Conservation (phyloP, 2,329 filamentous ascomycete genomes). For the Trichophaea hybrida region DNA sequence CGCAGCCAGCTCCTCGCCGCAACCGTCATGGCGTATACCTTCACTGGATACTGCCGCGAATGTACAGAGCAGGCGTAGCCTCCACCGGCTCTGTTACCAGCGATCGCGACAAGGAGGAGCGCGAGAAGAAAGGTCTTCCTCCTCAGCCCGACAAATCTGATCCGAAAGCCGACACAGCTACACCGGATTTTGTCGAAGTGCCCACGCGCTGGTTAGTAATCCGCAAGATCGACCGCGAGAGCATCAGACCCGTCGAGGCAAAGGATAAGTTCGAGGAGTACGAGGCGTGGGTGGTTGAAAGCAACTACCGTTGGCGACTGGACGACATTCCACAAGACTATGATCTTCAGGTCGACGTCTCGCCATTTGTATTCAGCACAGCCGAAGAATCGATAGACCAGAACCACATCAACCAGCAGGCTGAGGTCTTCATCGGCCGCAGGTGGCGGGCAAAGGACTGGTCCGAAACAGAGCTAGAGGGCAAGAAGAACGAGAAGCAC, state of each 20-base stretch:
- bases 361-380: conserved; percentile 31
- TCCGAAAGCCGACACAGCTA: too few species aligned
- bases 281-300: conserved; percentile 33
- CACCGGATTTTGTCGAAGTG: conserved; percentile 6
- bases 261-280: conserved; percentile 20
- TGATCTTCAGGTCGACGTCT: conserved; percentile 33
- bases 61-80: conserved; percentile 30
- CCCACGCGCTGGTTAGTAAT: conserved; percentile 33
- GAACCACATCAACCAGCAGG: conserved; percentile 31
- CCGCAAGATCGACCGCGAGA: conserved; percentile 25
- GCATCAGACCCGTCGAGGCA: background rate
- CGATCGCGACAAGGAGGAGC: background rate
- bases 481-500: too few species aligned
- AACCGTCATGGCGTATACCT: conserved; percentile 34
- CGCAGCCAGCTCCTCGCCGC: conserved; percentile 15
- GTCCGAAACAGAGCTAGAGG: conserved; percentile 9
- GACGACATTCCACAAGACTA: conserved; percentile 27
- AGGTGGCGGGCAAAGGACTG: conserved; percentile 11
- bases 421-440: conserved; percentile 34
- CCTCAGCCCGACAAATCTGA: too few species aligned
- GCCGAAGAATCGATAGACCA: too few species aligned
- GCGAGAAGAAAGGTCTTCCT: background rate
- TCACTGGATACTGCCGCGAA: conserved; percentile 33
- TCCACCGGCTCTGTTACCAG: background rate
- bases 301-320: conserved; percentile 30